phyloP scores from a whole-genome alignment of 139 green algal genomes.

The Chlamydomonas asymmetrica region DNA sequence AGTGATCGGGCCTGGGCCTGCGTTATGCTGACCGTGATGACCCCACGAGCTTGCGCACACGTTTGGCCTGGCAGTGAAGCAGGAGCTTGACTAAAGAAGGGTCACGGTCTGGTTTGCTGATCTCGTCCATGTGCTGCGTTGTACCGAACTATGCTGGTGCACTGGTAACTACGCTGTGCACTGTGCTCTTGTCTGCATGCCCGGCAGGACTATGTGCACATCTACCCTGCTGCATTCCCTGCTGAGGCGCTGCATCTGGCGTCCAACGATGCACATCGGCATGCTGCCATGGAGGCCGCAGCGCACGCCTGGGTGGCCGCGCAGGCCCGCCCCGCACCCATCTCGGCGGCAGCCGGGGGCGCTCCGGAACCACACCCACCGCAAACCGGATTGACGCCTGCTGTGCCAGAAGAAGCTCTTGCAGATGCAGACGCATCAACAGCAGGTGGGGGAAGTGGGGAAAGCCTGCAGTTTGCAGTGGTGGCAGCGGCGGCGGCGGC shows the following conservation, averaged over 20 bases:
- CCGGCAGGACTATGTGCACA: slow-evolving; percentile 14
- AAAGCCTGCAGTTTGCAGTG: neutral
- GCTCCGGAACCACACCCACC: neutral
- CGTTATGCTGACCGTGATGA: no score
- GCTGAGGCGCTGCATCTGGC: slow-evolving; percentile 12
- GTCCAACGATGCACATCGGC: neutral
- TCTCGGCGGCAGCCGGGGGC: neutral
- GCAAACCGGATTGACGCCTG: neutral
- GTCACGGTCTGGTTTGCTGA: no score
- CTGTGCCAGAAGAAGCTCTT: neutral
- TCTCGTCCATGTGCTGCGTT: no score
- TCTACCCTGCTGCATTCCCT: slow-evolving; percentile 17
- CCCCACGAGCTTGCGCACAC: no score
- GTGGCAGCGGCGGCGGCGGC: neutral
- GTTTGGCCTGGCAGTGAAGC: no score
- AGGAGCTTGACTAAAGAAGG: no score
- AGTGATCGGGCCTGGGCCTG: no score
- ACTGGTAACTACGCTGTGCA: no score
- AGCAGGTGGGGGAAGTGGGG: neutral
- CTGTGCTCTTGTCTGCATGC: no score
- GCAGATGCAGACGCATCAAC: neutral
- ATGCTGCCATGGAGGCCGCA: slow-evolving; percentile 6
- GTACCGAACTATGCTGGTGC: no score
- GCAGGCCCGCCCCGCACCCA: slow-evolving; percentile 10
- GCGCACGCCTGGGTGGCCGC: slow-evolving; percentile 20